These are phyloP conservation scores for Aspergillus bridgeri DNA, from an alignment of 495 filamentous ascomycete species.

Conservation along the genomic window DNA sequence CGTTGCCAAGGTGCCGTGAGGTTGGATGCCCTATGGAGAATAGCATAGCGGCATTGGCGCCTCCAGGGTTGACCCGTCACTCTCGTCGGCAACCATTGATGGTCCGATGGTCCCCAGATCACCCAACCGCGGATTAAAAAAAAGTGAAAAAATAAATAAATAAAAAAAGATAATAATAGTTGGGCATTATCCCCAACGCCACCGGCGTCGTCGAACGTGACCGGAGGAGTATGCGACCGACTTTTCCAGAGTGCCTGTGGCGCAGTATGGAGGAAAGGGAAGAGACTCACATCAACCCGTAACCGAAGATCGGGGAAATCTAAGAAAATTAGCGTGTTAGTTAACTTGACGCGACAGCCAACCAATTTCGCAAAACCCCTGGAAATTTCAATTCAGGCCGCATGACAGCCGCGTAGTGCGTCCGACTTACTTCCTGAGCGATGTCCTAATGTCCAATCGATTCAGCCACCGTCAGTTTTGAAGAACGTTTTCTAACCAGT, in stretches of 20 bases:
- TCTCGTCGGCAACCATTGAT: not conserved
- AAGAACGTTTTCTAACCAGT: slow-evolving; percentile 15
- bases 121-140: not conserved
- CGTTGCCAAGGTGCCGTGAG: slow-evolving; percentile 25
- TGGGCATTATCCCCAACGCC: slow-evolving; percentile 5
- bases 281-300: slow-evolving; percentile 41
- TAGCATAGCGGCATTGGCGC: not conserved
- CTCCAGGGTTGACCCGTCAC: not conserved
- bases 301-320: slow-evolving; percentile 48
- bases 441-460: slow-evolving; percentile 50
- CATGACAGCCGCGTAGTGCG: slow-evolving; percentile 31
- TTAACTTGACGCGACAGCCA: slow-evolving; percentile 41
- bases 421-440: slow-evolving; percentile 42
- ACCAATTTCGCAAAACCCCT: slow-evolving; percentile 36
- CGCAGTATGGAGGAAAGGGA: slow-evolving; percentile 19
- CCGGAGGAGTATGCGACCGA: slow-evolving; percentile 31
- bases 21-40: not conserved
- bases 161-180: not conserved
- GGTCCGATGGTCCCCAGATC: not conserved
- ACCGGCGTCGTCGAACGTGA: slow-evolving; percentile 35
- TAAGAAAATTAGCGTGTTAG: slow-evolving; percentile 40
- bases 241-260: slow-evolving; percentile 19
- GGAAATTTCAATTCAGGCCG: slow-evolving; percentile 29
- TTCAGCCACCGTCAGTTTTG: slow-evolving; percentile 44
- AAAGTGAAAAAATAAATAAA: slow-evolving; percentile 8